Conservation (phyloP, 1,284 basidiomycete species). For the Dichomitus squalens region DNA sequence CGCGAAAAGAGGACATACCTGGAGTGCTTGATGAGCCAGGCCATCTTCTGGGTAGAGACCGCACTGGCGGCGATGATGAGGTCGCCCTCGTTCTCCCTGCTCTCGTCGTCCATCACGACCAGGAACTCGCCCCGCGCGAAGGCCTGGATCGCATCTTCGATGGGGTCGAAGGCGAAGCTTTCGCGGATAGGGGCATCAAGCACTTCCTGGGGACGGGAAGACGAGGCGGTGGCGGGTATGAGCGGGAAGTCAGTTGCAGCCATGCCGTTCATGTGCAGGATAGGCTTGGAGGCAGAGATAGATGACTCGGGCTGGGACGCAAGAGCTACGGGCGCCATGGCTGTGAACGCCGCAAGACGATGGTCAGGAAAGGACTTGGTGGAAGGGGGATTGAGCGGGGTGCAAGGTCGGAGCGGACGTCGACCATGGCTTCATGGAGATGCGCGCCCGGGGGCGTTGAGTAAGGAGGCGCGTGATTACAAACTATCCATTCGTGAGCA, state of each 20-base stretch:
- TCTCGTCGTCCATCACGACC: constrained; percentile 95
- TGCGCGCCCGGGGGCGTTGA: constrained; percentile 7
- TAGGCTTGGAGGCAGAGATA: constrained; percentile 12
- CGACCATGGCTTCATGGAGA: neutral
- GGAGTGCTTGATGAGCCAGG: constrained; percentile 97
- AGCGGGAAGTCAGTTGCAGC: constrained; percentile 18
- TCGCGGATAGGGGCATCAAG: constrained; percentile 28
- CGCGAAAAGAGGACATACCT: constrained; percentile 64
- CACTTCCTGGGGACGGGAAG: constrained; percentile 31
- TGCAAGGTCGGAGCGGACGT: neutral
- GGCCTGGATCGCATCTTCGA: constrained; percentile 81
- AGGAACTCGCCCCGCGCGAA: constrained; percentile 87
- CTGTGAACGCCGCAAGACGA: neutral
- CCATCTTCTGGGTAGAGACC: constrained; percentile 95
- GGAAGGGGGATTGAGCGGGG: neutral
- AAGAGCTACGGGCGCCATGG: constrained; percentile 21
- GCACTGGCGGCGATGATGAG: constrained; percentile 83
- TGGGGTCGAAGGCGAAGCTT: constrained; percentile 58
- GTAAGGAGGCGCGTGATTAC: constrained; percentile 22
- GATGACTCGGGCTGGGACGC: constrained; percentile 9
- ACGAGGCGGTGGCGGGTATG: constrained; percentile 21
- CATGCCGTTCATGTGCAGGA: constrained; percentile 13
- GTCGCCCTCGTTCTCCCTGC: constrained; percentile 94
- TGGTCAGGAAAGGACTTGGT: neutral
- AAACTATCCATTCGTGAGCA: constrained; percentile 1